A percentile compares a stretch with the other conserved stretches of the same genome.
Conservation (phyloP, 2,329 filamentous ascomycete species). For the Elsinoe fawcettii region DNA sequence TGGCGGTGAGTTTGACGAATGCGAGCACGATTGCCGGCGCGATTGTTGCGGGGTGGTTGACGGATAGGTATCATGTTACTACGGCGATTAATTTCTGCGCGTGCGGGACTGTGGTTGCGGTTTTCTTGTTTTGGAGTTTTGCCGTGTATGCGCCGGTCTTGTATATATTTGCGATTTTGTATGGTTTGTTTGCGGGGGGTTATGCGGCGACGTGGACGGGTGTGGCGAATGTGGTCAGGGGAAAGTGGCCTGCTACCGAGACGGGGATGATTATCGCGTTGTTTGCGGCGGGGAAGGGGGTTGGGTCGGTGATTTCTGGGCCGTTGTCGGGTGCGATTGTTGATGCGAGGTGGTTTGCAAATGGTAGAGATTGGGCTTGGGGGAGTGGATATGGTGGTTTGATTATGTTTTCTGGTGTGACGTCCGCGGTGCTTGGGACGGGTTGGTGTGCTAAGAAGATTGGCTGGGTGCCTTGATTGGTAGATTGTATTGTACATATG, state of each 20-base stretch:
- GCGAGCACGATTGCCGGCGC: conserved; percentile 32
- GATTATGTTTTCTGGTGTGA: conserved; percentile 10
- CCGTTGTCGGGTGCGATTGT: conserved; percentile 30
- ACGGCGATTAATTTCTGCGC: conserved; percentile 33
- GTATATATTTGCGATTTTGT: conserved; percentile 38
- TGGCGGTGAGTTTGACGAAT: conserved; percentile 36
- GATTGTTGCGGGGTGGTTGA: conserved; percentile 33
- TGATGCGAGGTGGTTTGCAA: not conserved
- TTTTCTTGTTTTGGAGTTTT: conserved; percentile 41
- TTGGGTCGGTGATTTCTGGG: conserved; percentile 46
- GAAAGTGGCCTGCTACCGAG: conserved; percentile 28
- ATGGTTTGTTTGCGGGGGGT: conserved; percentile 36
- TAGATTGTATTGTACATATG: not conserved
- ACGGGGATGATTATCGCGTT: conserved; percentile 43
- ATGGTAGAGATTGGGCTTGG: not conserved
- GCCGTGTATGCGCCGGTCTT: conserved; percentile 36
- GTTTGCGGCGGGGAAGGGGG: conserved; percentile 43
- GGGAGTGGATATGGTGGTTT: conserved; percentile 2
- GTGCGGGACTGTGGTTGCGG: conserved; percentile 29
- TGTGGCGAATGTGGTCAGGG: conserved; percentile 21
- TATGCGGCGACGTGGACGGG: conserved; percentile 32
- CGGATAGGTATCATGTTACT: conserved; percentile 35
- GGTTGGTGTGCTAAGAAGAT: conserved; percentile 12
- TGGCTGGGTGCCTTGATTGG: not conserved
- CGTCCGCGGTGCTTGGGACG: not conserved